These are phyloP conservation scores for Yarrowia yakushimensis DNA, from an alignment of 805 yeast species.

Conservation along the genomic window DNA sequence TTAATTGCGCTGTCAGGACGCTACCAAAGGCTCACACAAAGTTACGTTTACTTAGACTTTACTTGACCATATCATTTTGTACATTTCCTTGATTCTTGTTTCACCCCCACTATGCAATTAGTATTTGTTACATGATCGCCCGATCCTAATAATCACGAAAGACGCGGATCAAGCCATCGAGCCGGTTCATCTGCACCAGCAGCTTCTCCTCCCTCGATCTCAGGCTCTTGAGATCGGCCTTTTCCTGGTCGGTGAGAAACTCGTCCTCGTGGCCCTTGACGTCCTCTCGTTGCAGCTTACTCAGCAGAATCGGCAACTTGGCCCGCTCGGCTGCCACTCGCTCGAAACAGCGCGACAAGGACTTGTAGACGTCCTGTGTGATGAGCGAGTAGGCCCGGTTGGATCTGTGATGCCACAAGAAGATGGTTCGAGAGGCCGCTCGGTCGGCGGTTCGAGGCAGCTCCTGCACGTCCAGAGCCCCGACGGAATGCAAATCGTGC, in stretches of 20 bases:
- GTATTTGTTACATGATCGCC: neutral
- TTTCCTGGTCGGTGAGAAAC: slow-evolving; percentile 68
- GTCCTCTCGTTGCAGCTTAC: slow-evolving; percentile 84
- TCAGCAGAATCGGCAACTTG: slow-evolving; percentile 63
- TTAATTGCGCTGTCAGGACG: too few species aligned
- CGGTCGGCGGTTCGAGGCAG: slow-evolving; percentile 89
- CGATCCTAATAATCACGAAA: slow-evolving; percentile 39
- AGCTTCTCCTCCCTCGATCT: slow-evolving; percentile 36
- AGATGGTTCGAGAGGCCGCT: slow-evolving; percentile 84
- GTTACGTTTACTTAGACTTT: too few species aligned
- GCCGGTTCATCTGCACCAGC: slow-evolving; percentile 35
- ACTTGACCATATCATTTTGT: too few species aligned
- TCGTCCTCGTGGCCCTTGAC: slow-evolving; percentile 79
- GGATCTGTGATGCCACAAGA: slow-evolving; percentile 70
- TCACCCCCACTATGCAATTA: neutral
- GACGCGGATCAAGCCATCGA: slow-evolving; percentile 40
- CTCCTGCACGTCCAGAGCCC: slow-evolving; percentile 84
- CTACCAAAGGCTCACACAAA: too few species aligned
- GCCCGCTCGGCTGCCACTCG: slow-evolving; percentile 43
- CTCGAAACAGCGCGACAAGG: slow-evolving; percentile 46
- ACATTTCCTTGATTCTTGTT: too few species aligned
- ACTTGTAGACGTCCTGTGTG: slow-evolving; percentile 48
- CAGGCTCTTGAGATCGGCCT: slow-evolving; percentile 62
- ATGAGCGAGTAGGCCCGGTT: slow-evolving; percentile 48
- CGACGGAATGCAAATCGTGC: slow-evolving; percentile 60